Evolutionary conservation across 352 stramenopile species (phyloP).

Genomic region (Blastocystis sp.): DNA sequence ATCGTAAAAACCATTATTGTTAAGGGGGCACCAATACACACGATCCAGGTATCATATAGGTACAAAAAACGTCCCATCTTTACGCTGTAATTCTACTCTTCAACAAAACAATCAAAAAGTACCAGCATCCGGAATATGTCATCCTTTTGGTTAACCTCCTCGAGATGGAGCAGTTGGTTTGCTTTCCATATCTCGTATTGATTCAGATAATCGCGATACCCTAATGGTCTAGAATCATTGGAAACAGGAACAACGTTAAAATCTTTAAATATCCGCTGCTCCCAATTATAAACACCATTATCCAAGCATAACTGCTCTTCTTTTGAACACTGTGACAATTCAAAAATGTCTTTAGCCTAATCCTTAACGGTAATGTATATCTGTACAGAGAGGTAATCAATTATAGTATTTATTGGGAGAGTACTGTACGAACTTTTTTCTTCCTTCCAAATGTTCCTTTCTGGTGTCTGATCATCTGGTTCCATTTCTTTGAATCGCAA

Average conservation of each 20-base stretch:
- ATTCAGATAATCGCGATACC: background rate
- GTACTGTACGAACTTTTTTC: background rate
- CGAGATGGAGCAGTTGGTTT: background rate
- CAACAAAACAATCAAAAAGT: background rate
- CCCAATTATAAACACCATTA: background rate
- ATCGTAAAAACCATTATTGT: constrained; percentile 4
- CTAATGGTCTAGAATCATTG: background rate
- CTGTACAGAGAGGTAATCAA: background rate
- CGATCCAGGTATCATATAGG: constrained; percentile 10
- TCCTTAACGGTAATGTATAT: background rate
- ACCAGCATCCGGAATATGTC: background rate
- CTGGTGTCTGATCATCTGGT: background rate
- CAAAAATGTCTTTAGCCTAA: background rate
- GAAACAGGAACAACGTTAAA: background rate
- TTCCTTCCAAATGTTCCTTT: background rate
- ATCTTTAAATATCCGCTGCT: background rate
- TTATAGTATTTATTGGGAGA: background rate
- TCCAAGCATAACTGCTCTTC: background rate
- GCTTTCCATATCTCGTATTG: background rate
- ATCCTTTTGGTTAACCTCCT: background rate
- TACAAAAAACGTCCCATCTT: background rate
- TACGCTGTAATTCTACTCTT: background rate
- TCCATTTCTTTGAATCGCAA: background rate
- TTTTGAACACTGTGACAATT: background rate
- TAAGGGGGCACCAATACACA: background rate